Evolutionary conservation across 495 filamentous ascomycete genomes (phyloP), one percentile per base, ranked within the genome.

Genomic region (Terfezia claveryi): DNA sequence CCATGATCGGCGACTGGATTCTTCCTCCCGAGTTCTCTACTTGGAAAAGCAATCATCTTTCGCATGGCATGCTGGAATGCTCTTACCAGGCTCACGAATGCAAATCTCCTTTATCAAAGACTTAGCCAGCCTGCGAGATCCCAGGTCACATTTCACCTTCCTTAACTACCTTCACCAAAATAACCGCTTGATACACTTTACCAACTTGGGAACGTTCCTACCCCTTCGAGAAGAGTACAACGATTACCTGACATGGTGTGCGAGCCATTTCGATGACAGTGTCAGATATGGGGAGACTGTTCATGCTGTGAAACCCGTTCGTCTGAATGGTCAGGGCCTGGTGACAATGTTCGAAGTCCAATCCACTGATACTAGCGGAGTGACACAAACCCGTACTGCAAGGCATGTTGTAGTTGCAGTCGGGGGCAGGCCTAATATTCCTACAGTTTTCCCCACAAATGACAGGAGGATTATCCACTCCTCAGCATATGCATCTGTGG

Each of bases 71-170:
- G 78, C 82, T 3, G 89, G 89, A 38, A 98, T 98, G 89, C 75
- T 94, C 54, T 76, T 98, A 1, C 86, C 87, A 0, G 86, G 86
- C 50, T 83, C 87, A 11, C 84, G 82, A 65, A 98, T 98, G 89
- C 89, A 98, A 67, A 95, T 98, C 56, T 89, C 85, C 37, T 98
- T 95, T 73, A 73, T 98, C 68, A 98, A 98, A 71, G 91, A 95
- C 62, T 74, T 98, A 56, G 89, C 91, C 10, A 91, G 86, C 9
- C 69, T 94, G 49, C 75, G 89, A 41, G 79, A 95, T 59, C 89
- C 89, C 2, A 79, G 81, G 56, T 93, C 85, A 54, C 73, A 87
- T 59, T 98, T 95, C 69, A 95, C 89, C 6, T 98, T 98, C 69
- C 71, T 94, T 57, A 95, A 94, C 66, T 95, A 95, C 65, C 76